Evolutionary conservation across 768 basidiomycete genomes (phyloP), one percentile per base, ranked within the genome.

Genomic region (Artomyces pyxidatus): DNA sequence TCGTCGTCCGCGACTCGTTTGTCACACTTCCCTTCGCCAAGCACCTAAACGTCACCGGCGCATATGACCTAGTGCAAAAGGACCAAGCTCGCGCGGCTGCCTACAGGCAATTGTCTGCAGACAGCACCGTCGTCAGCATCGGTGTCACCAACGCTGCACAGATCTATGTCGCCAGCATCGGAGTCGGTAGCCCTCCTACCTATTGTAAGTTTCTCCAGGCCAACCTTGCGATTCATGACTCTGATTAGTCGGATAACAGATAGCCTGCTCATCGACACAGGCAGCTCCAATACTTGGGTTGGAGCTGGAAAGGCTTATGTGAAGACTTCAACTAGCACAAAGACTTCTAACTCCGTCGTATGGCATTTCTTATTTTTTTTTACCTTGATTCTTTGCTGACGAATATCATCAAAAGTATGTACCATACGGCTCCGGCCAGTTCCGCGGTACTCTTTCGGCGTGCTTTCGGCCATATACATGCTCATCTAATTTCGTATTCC

Each of bases 201-300:
- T 63, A 56, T 17, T 81, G 79, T 77, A 54, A 56, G 71, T 52
- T 22, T 45, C 25, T 19, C 37, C 27, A 16, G 16, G 4, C 23
- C 28, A 39, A 12, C 40, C 19, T 7, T 8, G 7, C 25, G 37
- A 19, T 54, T 28, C 47, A 42, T 32, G 30, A 10, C 45, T 43
- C 26, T 35, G n/a, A n/a, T n/a, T n/a, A 27, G 6, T 27, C 17
- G 44, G 6, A 19, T 16, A 38, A 37, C 52, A 83, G 81, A 77
- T 59, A 42, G 59, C 4, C 71, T 85, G 42, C 58, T 83, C 47
- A 65, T 84, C 46, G 82, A 83, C 58, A 81, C 82, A 3, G 80
- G 78, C 28, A 81, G 79, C 62, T 81, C 83, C 16, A 85, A 83
- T 66, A 84, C 81, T 19, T 85, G 83, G 81, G 68, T 85, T 39